Percentiles rank a stretch among this genome's conserved stretches.
These are phyloP conservation scores for Botrytis elliptica DNA, from an alignment of 2,329 filamentous ascomycete genomes.

Conservation along the genomic window DNA sequence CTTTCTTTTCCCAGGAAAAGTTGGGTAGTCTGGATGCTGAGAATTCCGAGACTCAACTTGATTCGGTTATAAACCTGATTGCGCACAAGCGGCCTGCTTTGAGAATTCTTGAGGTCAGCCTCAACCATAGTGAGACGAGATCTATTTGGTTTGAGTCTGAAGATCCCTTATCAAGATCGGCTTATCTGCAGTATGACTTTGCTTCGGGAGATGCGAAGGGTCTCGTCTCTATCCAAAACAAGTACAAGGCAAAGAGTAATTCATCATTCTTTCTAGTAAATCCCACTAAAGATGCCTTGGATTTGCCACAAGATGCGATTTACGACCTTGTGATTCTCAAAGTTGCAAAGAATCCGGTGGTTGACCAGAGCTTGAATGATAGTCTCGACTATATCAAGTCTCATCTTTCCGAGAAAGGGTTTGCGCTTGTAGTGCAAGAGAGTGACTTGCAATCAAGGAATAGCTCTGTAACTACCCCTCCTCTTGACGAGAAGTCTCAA, in stretches of 20 bases:
- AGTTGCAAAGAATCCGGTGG: background rate
- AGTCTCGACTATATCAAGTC: background rate
- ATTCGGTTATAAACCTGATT: slow-evolving; percentile 39
- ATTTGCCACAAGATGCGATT: background rate
- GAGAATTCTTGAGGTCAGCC: slow-evolving; percentile 39
- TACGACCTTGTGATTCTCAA: background rate
- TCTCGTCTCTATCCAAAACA: slow-evolving; percentile 15
- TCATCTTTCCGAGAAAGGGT: background rate
- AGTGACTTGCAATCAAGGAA: background rate
- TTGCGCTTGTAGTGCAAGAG: background rate
- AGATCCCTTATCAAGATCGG: background rate
- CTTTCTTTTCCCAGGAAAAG: slow-evolving; percentile 23
- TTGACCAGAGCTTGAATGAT: background rate
- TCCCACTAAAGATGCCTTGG: background rate
- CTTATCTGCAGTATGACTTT: slow-evolving; percentile 14
- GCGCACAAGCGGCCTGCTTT: slow-evolving; percentile 41
- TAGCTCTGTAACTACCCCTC: background rate
- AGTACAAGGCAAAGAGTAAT: slow-evolving; percentile 19
- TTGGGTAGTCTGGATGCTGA: background rate
- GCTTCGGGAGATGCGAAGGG: background rate
- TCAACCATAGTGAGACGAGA: slow-evolving; percentile 30
- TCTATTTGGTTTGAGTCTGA: slow-evolving; percentile 35
- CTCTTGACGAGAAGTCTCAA: background rate
- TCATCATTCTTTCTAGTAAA: background rate
- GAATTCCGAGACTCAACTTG: slow-evolving; percentile 1